Base-by-base conservation (phyloP, 306 rosid species). In the Astragalus membranaceus region DNA sequence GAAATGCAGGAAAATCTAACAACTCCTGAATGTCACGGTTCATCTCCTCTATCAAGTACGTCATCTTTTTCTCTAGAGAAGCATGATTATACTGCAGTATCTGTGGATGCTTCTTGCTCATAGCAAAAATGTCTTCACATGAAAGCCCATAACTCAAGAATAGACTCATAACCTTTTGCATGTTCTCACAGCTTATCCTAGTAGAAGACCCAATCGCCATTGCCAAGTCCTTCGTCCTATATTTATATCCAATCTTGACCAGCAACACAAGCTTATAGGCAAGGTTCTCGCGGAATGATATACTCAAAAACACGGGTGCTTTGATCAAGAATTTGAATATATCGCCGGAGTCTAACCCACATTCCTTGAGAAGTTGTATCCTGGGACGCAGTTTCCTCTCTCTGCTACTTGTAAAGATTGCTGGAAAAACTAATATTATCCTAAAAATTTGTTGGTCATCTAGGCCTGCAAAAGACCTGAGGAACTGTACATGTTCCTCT, bases 51-150 rank as follows among this genome's bases (percentile, higher is more conserved):
- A 82, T 51, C 82, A 91, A 78, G 82, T 88, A 91, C 69, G 87
- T 81, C 79, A 91, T 72, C 87, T 91, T 91, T 87, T 82, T 79
- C 84, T 85, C 83, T 73, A 82, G 41, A 77, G 89, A 86, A 43
- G 12, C 30, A 44, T 67, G 80, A 75, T 79, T 82, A 63, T 91
- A 91, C 79, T 85, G 93, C 72, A 91, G 85, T 76, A 88, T 78
- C 80, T 84, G 93, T 1, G 96, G 97, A 12, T 91, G 97, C 85
- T 63, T 91, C 78, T 55, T 83, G 84, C 89, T 82, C 97, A 91
- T 91, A n/a, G 71, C 74, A 69, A 82, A 61, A 35, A 91, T 80
- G 72, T 91, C 91, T 10, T 72, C 84, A 32, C 67, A 84, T 0
- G 93, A 83, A 33, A 88, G 65, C 41, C 96, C 97, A 49, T 78